phyloP scores from a whole-genome alignment of 129 eudicot species.

The Saposhnikovia divaricata region DNA sequence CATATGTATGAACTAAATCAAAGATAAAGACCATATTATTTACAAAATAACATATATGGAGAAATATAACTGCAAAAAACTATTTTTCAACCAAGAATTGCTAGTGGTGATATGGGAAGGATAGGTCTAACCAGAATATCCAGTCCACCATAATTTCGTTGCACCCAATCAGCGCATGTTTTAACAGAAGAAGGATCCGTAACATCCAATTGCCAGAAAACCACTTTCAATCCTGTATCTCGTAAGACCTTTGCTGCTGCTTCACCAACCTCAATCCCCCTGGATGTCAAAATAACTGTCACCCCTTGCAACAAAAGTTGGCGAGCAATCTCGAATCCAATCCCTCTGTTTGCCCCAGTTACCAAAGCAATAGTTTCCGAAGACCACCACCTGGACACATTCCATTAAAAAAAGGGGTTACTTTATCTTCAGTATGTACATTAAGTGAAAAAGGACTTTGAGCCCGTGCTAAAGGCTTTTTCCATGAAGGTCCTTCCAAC shows the following conservation, averaged over 20 bases:
- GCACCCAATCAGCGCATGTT: slow-evolving; percentile 28
- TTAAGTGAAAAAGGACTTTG: neutral
- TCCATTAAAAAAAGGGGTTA: neutral
- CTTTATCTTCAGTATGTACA: neutral
- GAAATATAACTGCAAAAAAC: neutral
- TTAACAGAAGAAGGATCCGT: slow-evolving; percentile 26
- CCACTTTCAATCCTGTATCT: slow-evolving; percentile 31
- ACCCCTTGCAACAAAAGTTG: slow-evolving; percentile 17
- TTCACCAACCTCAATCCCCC: slow-evolving; percentile 32
- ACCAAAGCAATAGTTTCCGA: slow-evolving; percentile 44
- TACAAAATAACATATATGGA: neutral
- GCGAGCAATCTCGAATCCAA: slow-evolving; percentile 42
- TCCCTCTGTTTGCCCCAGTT: slow-evolving; percentile 54
- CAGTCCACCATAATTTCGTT: slow-evolving; percentile 31
- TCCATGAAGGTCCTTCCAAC: neutral
- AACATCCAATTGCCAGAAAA: slow-evolving; percentile 37
- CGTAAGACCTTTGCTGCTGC: slow-evolving; percentile 37
- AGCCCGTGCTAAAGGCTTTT: neutral
- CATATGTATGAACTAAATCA: neutral
- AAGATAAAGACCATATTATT: neutral
- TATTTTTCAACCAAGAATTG: neutral
- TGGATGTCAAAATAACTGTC: slow-evolving; percentile 41
- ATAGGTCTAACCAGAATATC: slow-evolving; percentile 1
- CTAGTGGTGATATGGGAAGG: neutral
- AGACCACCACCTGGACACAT: slow-evolving; percentile 37